These are phyloP conservation scores for Didymella pomorum DNA, from an alignment of 2,329 filamentous ascomycete genomes.

Conservation along the genomic window DNA sequence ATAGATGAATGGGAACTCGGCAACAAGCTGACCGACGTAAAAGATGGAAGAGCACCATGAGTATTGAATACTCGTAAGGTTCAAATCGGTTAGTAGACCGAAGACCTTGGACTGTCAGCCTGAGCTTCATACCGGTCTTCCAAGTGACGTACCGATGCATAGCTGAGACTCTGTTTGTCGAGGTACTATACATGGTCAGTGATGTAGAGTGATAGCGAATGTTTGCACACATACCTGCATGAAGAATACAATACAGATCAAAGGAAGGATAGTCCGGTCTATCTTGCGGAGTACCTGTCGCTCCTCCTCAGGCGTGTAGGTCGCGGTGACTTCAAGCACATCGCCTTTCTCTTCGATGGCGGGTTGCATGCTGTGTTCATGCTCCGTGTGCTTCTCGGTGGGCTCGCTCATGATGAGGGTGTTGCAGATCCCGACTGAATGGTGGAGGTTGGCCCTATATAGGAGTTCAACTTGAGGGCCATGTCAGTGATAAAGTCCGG, in stretches of 20 bases:
- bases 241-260: constrained; percentile 35
- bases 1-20: constrained; percentile 61
- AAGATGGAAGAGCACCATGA: constrained; percentile 60
- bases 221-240: constrained; percentile 29
- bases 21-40: constrained; percentile 52
- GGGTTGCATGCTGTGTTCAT: neutral
- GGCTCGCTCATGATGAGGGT: constrained; percentile 1
- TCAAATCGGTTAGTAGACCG: constrained; percentile 57
- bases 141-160: constrained; percentile 51
- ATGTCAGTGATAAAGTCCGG: neutral
- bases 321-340: constrained; percentile 1
- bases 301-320: constrained; percentile 25
- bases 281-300: constrained; percentile 24
- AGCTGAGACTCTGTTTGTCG: constrained; percentile 61
- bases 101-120: constrained; percentile 32
- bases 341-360: constrained; percentile 11
- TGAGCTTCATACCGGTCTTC: too few species aligned
- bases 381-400: neutral
- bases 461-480: neutral
- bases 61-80: constrained; percentile 57
- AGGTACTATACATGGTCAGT: constrained; percentile 29
- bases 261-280: constrained; percentile 22
- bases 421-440: neutral
- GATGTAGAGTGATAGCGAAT: too few species aligned
- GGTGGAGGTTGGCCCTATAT: constrained; percentile 1